These are phyloP conservation scores for Pythium brassicae DNA, from an alignment of 352 stramenopile species.

Conservation along the genomic window DNA sequence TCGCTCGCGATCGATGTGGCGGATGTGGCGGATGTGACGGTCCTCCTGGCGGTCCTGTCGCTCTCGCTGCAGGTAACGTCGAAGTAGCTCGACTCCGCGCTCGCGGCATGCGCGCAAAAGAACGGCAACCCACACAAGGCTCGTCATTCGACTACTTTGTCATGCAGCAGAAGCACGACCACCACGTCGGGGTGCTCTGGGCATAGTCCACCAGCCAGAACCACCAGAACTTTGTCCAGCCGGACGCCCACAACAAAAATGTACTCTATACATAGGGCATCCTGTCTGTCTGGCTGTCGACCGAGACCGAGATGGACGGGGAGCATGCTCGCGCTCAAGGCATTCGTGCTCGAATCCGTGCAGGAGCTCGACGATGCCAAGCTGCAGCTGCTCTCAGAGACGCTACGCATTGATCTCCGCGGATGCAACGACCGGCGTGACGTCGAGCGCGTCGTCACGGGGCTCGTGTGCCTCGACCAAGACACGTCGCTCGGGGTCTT, in stretches of 20 bases:
- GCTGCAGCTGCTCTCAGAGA: conserved; percentile 47
- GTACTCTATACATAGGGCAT: too few species aligned
- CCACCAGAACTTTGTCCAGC: too few species aligned
- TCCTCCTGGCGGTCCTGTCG: conserved; percentile 21
- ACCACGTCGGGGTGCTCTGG: too few species aligned
- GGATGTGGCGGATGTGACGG: conserved; percentile 25
- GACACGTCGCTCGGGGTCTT: conserved; percentile 72
- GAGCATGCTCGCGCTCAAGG: conserved; percentile 55
- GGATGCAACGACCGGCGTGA: conserved; percentile 54
- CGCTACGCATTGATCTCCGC: conserved; percentile 56
- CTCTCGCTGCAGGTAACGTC: conserved; percentile 16
- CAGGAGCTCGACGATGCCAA: conserved; percentile 35
- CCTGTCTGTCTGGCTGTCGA: too few species aligned
- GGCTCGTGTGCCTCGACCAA: conserved; percentile 65
- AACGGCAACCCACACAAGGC: background rate
- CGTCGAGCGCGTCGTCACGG: conserved; percentile 54
- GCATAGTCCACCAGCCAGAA: too few species aligned
- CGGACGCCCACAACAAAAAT: too few species aligned
- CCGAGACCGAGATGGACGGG: too few species aligned
- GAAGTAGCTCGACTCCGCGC: conserved; percentile 11
- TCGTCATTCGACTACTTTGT: background rate
- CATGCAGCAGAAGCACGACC: too few species aligned
- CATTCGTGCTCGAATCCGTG: conserved; percentile 62
- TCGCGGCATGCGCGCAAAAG: conserved; percentile 16
- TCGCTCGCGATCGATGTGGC: conserved; percentile 26